phyloP scores from a whole-genome alignment of 176 grass and related monocot species.

The Bonia amplexicaulis region DNA sequence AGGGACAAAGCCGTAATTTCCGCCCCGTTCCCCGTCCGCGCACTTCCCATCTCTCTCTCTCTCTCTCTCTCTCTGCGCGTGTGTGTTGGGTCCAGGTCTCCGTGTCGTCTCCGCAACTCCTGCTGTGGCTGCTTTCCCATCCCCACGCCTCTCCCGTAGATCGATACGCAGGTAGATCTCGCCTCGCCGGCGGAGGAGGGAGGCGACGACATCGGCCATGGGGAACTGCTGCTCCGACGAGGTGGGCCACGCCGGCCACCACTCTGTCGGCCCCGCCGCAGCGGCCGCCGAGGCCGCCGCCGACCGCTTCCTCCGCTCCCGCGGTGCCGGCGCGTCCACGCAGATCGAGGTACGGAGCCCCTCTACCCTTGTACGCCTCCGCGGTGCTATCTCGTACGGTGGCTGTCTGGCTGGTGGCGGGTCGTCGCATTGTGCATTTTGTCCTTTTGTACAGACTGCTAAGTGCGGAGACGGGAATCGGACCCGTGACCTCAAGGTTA shows the following conservation, averaged over 20 bases:
- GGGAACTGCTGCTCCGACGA: conserved; percentile 97
- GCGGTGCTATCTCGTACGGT: neutral
- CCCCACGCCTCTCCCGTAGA: neutral
- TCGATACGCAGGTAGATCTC: conserved; percentile 34
- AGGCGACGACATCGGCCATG: conserved; percentile 26
- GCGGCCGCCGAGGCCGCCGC: conserved; percentile 36
- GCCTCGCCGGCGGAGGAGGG: conserved; percentile 15
- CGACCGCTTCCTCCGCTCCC: conserved; percentile 76
- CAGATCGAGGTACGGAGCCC: conserved; percentile 77
- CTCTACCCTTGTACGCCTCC: neutral
- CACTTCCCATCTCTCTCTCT: no score
- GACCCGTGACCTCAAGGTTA: no score
- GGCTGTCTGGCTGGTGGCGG: neutral
- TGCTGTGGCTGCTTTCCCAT: neutral
- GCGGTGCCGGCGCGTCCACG: conserved; percentile 56
- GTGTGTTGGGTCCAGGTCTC: conserved; percentile 23
- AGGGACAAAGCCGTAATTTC: conserved; percentile 31
- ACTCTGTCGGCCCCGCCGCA: conserved; percentile 38
- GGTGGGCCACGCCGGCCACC: conserved; percentile 33
- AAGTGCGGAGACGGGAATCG: no score
- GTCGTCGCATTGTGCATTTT: conserved; percentile 20
- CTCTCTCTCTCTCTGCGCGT: no score
- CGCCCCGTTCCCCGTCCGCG: neutral
- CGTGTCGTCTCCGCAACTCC: conserved; percentile 30
- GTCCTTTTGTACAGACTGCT: neutral